Conservation (phyloP, 306 rosid genomes). For the Fragaria ananassa region DNA sequence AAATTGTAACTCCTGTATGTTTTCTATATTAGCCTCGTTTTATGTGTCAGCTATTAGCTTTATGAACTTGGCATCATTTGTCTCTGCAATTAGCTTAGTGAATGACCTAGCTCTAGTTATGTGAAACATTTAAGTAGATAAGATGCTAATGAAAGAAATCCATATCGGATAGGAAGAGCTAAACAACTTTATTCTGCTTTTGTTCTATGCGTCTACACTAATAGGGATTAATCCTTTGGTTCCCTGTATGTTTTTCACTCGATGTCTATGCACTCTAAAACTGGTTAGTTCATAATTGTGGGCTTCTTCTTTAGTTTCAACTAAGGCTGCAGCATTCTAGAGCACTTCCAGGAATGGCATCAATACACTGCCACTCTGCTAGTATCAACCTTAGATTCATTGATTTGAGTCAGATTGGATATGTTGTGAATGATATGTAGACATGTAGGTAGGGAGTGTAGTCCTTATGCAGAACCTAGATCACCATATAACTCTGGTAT, state of each 20-base stretch:
- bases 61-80: background rate
- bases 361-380: no score
- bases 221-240: background rate
- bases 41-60: background rate
- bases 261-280: background rate
- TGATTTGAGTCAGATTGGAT: background rate
- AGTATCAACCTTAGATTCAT: background rate
- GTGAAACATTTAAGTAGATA: background rate
- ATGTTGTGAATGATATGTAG: background rate
- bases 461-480: background rate
- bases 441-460: background rate
- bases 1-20: background rate
- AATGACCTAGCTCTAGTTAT: background rate
- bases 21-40: background rate
- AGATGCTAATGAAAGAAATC: background rate
- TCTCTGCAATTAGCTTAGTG: background rate
- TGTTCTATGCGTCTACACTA: background rate
- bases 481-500: background rate
- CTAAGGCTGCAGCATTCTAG: background rate
- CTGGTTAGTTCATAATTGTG: background rate
- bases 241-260: background rate
- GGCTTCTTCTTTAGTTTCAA: background rate
- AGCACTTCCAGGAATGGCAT: no score
- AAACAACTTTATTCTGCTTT: background rate
- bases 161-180: background rate